Evolutionary conservation across 2,329 filamentous ascomycete species (phyloP).

Genomic region (Diaporthe nobilis): DNA sequence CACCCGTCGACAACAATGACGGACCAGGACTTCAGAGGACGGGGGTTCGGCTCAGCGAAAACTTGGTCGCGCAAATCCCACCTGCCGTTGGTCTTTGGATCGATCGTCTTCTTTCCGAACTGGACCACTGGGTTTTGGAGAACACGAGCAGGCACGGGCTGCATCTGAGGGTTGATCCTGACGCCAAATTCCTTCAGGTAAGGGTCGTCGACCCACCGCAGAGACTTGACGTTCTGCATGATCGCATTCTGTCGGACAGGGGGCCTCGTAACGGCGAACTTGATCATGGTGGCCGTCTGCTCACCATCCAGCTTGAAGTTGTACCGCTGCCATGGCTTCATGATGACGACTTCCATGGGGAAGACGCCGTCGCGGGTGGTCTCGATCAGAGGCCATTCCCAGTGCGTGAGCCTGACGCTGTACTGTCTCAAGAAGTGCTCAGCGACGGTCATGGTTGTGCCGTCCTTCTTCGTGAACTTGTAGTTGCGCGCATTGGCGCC

Average conservation of each 20-base stretch:
- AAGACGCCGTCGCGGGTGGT: constrained; percentile 69
- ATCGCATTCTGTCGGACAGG: constrained; percentile 77
- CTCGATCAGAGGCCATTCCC: constrained; percentile 68
- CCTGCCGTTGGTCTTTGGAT: constrained; percentile 78
- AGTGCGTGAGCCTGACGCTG: constrained; percentile 57
- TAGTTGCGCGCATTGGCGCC: constrained; percentile 67
- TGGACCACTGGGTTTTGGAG: constrained; percentile 79
- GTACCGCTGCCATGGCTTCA: constrained; percentile 71
- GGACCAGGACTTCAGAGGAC: constrained; percentile 80
- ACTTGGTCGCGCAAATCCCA: constrained; percentile 91
- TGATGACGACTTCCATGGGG: constrained; percentile 72
- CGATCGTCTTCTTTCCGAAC: constrained; percentile 71
- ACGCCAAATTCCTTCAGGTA: constrained; percentile 83
- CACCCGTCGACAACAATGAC: constrained; percentile 76
- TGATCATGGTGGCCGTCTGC: constrained; percentile 91
- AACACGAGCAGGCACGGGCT: constrained; percentile 78
- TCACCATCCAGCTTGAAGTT: constrained; percentile 71
- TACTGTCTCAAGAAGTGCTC: constrained; percentile 73
- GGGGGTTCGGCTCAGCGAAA: constrained; percentile 76
- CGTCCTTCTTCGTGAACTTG: constrained; percentile 68
- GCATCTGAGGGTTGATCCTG: constrained; percentile 74
- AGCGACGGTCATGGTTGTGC: constrained; percentile 60
- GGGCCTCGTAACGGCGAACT: constrained; percentile 88
- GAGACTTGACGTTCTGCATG: constrained; percentile 73
- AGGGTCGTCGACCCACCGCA: constrained; percentile 78